phyloP scores from a whole-genome alignment of 495 filamentous ascomycete species.

The Aspergillus panamensis region DNA sequence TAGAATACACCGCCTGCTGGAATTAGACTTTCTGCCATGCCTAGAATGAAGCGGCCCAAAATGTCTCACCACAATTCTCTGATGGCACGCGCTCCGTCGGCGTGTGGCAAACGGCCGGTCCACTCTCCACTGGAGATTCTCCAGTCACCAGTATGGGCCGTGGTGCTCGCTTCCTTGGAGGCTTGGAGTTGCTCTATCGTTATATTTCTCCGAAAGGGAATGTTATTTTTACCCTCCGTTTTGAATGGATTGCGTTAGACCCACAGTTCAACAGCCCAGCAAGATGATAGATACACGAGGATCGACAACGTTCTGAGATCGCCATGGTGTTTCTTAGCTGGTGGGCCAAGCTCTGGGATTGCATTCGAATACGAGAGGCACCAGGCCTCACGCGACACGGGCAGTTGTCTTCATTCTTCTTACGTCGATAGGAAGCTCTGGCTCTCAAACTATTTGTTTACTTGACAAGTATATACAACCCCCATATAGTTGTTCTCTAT shows the following conservation, averaged over 20 bases:
- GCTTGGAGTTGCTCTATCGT: no score
- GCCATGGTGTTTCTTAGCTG: background rate
- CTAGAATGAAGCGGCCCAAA: background rate
- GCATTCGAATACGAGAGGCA: background rate
- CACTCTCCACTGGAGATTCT: background rate
- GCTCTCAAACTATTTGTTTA: background rate
- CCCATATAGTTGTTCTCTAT: background rate
- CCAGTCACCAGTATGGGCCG: background rate
- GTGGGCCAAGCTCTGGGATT: background rate
- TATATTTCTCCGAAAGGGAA: background rate
- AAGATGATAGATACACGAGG: background rate
- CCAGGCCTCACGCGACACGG: background rate
- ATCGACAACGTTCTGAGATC: background rate
- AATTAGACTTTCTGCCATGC: background rate
- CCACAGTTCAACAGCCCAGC: background rate
- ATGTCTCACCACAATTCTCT: constrained; percentile 1
- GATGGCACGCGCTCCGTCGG: background rate
- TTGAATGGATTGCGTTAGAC: background rate
- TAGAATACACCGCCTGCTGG: background rate
- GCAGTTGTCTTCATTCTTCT: background rate
- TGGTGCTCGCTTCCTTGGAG: background rate
- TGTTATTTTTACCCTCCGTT: background rate
- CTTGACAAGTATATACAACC: background rate
- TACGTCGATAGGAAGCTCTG: background rate
- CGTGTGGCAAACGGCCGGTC: background rate